Evolutionary conservation across 2,329 filamentous ascomycete genomes (phyloP).

Genomic region (Myriosclerotinia duriaeana): DNA sequence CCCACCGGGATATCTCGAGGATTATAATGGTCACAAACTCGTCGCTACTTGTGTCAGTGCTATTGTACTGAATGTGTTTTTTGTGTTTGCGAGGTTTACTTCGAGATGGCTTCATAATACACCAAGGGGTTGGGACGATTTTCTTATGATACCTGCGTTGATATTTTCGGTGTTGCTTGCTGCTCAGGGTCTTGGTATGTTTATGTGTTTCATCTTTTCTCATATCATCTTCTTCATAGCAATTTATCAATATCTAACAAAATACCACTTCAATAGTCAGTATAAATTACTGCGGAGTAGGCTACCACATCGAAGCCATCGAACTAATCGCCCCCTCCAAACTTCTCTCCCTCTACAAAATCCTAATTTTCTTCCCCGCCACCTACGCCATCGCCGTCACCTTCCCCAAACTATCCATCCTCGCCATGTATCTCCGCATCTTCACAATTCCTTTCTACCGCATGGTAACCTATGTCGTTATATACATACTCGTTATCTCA

Average conservation of each 20-base stretch:
- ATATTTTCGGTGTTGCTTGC: conserved; percentile 18
- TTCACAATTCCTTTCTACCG: conserved; percentile 25
- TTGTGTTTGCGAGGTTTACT: conserved; percentile 12
- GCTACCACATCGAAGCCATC: conserved; percentile 17
- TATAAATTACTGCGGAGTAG: conserved; percentile 22
- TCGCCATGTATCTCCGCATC: conserved; percentile 28
- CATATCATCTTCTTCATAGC: not conserved
- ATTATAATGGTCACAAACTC: conserved; percentile 19
- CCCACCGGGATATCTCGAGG: conserved; percentile 18
- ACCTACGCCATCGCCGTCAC: conserved; percentile 24
- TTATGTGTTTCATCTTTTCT: not conserved
- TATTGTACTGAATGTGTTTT: conserved; percentile 14
- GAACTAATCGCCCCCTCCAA: not conserved
- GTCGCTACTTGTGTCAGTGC: conserved; percentile 12
- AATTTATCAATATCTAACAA: not conserved
- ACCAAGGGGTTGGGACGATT: conserved; percentile 23
- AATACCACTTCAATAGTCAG: conserved; percentile 7
- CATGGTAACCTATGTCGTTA: conserved; percentile 24
- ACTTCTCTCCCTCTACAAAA: conserved; percentile 5
- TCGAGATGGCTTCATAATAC: conserved; percentile 20
- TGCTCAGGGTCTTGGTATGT: conserved; percentile 20
- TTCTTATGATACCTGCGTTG: conserved; percentile 21
- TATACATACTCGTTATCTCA: conserved; percentile 17
- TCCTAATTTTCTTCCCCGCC: conserved; percentile 18
- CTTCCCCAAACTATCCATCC: conserved; percentile 28